Conservation (phyloP, 1,284 basidiomycete species). For the Pseudozyma sp. region DNA sequence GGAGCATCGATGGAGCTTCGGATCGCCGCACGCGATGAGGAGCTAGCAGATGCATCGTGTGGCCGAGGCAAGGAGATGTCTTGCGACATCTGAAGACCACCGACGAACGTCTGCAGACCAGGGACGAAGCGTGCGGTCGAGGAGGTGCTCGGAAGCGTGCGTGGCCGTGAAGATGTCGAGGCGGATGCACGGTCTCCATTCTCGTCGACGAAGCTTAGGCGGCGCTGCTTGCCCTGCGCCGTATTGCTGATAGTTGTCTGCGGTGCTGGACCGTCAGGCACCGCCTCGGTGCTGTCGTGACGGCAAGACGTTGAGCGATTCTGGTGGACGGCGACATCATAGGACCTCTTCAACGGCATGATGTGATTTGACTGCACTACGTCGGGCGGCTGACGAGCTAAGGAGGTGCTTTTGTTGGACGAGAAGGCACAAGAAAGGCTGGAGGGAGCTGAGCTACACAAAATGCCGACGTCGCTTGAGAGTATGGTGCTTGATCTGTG, state of each 20-base stretch:
- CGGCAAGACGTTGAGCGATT: neutral
- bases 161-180: slow-evolving; percentile 31
- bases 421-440: neutral
- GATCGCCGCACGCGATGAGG: neutral
- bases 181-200: slow-evolving; percentile 24
- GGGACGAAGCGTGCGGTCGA: slow-evolving; percentile 49
- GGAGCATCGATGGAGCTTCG: slow-evolving; percentile 21
- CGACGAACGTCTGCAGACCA: slow-evolving; percentile 56
- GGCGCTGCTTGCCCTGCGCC: slow-evolving; percentile 36
- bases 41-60: slow-evolving; percentile 1
- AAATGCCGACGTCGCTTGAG: no score
- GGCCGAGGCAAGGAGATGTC: slow-evolving; percentile 11
- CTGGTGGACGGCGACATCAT: slow-evolving; percentile 22
- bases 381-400: neutral
- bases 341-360: slow-evolving; percentile 32
- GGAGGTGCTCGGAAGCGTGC: slow-evolving; percentile 33
- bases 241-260: neutral
- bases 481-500: no score
- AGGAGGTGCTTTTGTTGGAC: no score
- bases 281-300: neutral
- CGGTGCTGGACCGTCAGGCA: neutral
- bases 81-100: slow-evolving; percentile 54
- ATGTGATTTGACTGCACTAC: neutral
- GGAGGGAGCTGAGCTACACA: no score
- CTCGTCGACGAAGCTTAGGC: slow-evolving; percentile 36